Percentiles rank a stretch among this genome's conserved stretches.
These are phyloP conservation scores for Xylaria multiplex DNA, from an alignment of 2,329 filamentous ascomycete species.

Conservation along the genomic window DNA sequence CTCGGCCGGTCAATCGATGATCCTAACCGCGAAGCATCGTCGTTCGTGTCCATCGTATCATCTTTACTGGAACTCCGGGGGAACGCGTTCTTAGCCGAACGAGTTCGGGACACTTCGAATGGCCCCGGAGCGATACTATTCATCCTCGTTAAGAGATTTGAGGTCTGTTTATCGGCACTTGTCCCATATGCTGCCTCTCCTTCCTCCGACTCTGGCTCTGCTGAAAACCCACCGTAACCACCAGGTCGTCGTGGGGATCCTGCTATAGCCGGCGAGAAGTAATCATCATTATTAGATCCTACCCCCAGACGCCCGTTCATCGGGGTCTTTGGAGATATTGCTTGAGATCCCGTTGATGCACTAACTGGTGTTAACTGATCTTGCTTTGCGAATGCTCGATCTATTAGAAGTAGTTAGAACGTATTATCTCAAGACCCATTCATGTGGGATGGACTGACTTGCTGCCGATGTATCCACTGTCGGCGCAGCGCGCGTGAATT, in stretches of 20 bases:
- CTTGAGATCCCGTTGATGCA: constrained; percentile 67
- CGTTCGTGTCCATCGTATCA: constrained; percentile 36
- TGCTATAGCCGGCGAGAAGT: constrained; percentile 59
- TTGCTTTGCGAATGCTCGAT: constrained; percentile 63
- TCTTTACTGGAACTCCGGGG: constrained; percentile 46
- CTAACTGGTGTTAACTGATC: constrained; percentile 73
- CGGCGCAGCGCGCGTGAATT: constrained; percentile 58
- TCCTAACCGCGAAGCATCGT: constrained; percentile 41
- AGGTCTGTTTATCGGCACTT: constrained; percentile 57
- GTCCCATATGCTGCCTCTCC: constrained; percentile 57
- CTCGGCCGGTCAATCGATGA: constrained; percentile 45
- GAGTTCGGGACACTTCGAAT: constrained; percentile 63
- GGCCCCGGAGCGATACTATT: constrained; percentile 73
- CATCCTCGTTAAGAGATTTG: constrained; percentile 67
- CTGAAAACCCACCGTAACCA: constrained; percentile 61
- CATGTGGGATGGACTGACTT: constrained; percentile 57
- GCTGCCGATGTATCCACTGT: constrained; percentile 67
- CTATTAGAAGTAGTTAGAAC: constrained; percentile 55
- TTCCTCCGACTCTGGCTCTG: constrained; percentile 52
- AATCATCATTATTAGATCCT: constrained; percentile 57
- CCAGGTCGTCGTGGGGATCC: constrained; percentile 57
- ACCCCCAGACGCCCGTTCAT: constrained; percentile 57
- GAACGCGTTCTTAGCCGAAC: constrained; percentile 49
- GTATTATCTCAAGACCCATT: not conserved
- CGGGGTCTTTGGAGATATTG: constrained; percentile 71